Base-by-base conservation (phyloP, 2,329 filamentous ascomycete genomes). In the Colletotrichum sp. region DNA sequence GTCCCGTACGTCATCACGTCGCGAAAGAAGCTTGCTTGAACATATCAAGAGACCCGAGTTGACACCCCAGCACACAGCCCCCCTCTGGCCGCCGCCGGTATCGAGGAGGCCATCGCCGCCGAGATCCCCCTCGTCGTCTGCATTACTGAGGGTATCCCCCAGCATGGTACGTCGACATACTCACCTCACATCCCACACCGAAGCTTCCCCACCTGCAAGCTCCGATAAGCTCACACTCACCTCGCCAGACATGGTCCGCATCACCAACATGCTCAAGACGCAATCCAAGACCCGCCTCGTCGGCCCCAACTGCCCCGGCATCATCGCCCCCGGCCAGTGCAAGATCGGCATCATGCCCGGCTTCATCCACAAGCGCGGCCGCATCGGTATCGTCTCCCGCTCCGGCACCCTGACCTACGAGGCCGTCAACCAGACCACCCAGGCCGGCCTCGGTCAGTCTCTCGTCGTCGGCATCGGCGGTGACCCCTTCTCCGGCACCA, bases 311-410 rank as follows among this genome's bases (percentile, higher is more conserved):
- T 99, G 97, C 91, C 97, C 97, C 79, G 97, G 96, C 86, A 96
- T 99, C 88, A 99, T 99, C 87, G 96, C 91, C 71, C 92, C 92
- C 77, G 97, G 96, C 82, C 96, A 98, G 92, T 99, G 97, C 93
- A 99, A 99, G 91, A 99, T 99, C 84, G 97, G 97, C 85, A 99
- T 99, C 90, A 99, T 99, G 97, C 95, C 97, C 79, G 97, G 97
- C 83, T 98, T 99, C 92, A 99, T 99, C 90, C 97, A 99, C 93
- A 99, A 99, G 93, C 95, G 96, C 87, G 97, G 97, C 82, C 96
- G 97, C 86, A 96, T 99, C 85, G 97, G 97, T 84, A 99, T 99
- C 86, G 97, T 99, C 87, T 98, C 96, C 82, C 95, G 97, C 82
- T 99, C 97, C 84, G 97, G 97, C 83, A 99, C 97, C 81, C 93